phyloP scores from a whole-genome alignment of 1,284 basidiomycete genomes.

The Ganoderma meredithae region DNA sequence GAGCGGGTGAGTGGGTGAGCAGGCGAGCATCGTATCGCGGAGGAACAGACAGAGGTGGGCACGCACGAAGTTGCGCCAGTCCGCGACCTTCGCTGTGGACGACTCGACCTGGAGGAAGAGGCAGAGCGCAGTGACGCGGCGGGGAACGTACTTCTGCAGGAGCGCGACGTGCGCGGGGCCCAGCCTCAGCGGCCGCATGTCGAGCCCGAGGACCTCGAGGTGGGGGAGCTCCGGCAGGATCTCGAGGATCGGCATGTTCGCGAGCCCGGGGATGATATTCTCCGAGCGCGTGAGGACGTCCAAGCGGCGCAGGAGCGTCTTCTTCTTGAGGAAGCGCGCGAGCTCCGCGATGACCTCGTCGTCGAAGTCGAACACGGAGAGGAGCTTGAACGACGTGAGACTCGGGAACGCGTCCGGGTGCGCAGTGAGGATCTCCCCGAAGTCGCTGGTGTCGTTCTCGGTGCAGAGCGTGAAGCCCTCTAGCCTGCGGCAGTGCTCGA shows the following conservation, averaged over 20 bases:
- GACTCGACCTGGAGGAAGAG: background rate
- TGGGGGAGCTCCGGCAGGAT: background rate
- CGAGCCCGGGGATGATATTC: background rate
- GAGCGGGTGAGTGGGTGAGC: too few relatives aligned
- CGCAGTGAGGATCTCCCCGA: background rate
- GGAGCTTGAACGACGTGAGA: conserved; percentile 28
- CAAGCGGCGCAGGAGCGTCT: conserved; percentile 6
- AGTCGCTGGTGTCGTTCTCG: background rate
- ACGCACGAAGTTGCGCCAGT: conserved; percentile 2
- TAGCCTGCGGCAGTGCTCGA: background rate
- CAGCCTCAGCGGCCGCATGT: background rate
- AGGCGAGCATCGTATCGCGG: too few relatives aligned
- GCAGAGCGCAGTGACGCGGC: background rate
- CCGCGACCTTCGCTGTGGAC: background rate
- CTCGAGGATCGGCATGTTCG: background rate
- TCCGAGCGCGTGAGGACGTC: background rate
- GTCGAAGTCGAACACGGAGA: conserved; percentile 1
- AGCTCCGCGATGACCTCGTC: background rate
- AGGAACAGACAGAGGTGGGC: too few relatives aligned
- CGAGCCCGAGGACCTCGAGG: conserved; percentile 1
- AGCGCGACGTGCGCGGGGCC: background rate
- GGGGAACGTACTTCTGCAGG: background rate
- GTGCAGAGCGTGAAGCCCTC: background rate
- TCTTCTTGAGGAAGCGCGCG: conserved; percentile 18
- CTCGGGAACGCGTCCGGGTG: conserved; percentile 18